Percentiles rank a stretch among this genome's conserved stretches.
Evolutionary conservation across 1,284 basidiomycete species (phyloP).

Genomic region (Heterobasidion occidentale): DNA sequence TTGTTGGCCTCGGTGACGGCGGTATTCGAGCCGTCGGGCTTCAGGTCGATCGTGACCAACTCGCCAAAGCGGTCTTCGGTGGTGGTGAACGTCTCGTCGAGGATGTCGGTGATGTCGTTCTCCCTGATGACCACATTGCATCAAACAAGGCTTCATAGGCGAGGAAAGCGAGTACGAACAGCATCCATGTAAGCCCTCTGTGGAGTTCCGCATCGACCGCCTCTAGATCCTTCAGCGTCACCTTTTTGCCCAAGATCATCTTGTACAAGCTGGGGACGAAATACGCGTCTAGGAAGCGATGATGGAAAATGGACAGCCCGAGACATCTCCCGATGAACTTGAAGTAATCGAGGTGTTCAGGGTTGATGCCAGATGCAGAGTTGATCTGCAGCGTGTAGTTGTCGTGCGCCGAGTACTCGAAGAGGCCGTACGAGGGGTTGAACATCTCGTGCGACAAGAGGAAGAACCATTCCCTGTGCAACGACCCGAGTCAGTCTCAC

Average conservation of each 20-base stretch:
- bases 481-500: slow-evolving; percentile 8
- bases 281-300: slow-evolving; percentile 97
- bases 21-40: slow-evolving; percentile 77
- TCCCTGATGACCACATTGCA: slow-evolving; percentile 40
- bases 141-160: neutral
- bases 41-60: slow-evolving; percentile 90
- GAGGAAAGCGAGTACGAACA: slow-evolving; percentile 44
- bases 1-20: slow-evolving; percentile 97
- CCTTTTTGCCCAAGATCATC: slow-evolving; percentile 91
- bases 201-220: slow-evolving; percentile 87
- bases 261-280: slow-evolving; percentile 99
- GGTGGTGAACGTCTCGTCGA: slow-evolving; percentile 91
- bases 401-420: slow-evolving; percentile 99
- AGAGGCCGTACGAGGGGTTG: slow-evolving; percentile 97
- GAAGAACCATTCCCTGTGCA: slow-evolving; percentile 96
- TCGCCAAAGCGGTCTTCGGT: slow-evolving; percentile 98
- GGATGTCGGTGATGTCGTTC: slow-evolving; percentile 91
- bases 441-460: slow-evolving; percentile 97
- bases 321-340: slow-evolving; percentile 96
- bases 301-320: slow-evolving; percentile 96
- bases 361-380: slow-evolving; percentile 95
- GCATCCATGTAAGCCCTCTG: slow-evolving; percentile 94
- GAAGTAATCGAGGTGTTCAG: slow-evolving; percentile 99
- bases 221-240: slow-evolving; percentile 82
- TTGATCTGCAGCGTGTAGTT: slow-evolving; percentile 99